phyloP scores from a whole-genome alignment of 2,329 filamentous ascomycete species.

The Penicillium sp. region DNA sequence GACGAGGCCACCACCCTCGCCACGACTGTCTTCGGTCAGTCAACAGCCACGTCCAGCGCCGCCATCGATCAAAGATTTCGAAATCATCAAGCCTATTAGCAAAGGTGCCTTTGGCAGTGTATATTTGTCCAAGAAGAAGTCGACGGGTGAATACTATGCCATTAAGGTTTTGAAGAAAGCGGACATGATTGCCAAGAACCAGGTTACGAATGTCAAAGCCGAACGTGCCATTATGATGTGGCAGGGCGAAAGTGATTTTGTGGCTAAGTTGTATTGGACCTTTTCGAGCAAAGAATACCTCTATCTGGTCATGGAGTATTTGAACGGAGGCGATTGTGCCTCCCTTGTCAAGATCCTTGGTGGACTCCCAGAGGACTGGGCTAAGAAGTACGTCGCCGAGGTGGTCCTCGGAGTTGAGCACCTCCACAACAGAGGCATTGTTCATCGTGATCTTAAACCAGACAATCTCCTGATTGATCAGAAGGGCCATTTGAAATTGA shows the following conservation, averaged over 20 bases:
- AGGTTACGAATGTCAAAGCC: conserved; percentile 97
- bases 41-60: conserved; percentile 84
- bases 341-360: conserved; percentile 92
- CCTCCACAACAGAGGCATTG: conserved; percentile 86
- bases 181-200: conserved; percentile 99
- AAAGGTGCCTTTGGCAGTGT: conserved; percentile 98
- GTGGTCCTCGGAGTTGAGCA: conserved; percentile 96
- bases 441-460: conserved; percentile 93
- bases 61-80: conserved; percentile 97
- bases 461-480: conserved; percentile 97
- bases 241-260: conserved; percentile 98
- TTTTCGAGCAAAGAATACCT: conserved; percentile 99
- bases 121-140: conserved; percentile 97
- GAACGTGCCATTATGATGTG: conserved; percentile 99
- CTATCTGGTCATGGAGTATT: conserved; percentile 97
- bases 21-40: conserved; percentile 69
- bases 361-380: conserved; percentile 92
- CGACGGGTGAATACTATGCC: conserved; percentile 94
- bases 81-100: conserved; percentile 99
- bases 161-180: conserved; percentile 99
- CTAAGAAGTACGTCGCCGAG: conserved; percentile 93
- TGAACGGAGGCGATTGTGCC: conserved; percentile 95
- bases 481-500: conserved; percentile 92
- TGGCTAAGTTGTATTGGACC: conserved; percentile 98
- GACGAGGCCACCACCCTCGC: conserved; percentile 68